These are phyloP conservation scores for Tardiomyces digboiensis DNA, from an alignment of 1,139 yeast genomes.

Conservation along the genomic window DNA sequence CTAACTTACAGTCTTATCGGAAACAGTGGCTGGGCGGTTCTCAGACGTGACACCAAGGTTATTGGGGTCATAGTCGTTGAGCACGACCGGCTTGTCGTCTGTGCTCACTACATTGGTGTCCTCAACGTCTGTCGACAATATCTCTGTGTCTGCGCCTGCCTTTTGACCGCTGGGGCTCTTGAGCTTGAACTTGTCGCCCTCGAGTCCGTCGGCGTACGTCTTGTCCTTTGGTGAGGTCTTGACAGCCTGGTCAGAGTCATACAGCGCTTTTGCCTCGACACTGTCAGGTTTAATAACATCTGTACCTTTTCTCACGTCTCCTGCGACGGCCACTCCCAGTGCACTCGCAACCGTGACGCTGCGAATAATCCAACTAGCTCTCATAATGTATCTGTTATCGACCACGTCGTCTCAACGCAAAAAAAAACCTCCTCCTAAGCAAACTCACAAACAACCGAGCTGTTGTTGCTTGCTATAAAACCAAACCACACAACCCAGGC, in stretches of 20 bases:
- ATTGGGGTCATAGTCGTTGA: slow-evolving; percentile 30
- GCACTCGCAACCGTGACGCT: no score
- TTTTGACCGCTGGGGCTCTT: slow-evolving; percentile 21
- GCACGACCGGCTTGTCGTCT: slow-evolving; percentile 25
- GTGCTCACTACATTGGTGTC: slow-evolving; percentile 14
- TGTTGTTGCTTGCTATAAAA: no score
- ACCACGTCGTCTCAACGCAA: no score
- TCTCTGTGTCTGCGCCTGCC: slow-evolving; percentile 13
- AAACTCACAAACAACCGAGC: no score
- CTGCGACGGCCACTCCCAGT: not conserved
- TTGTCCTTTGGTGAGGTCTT: slow-evolving; percentile 30
- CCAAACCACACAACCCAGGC: no score
- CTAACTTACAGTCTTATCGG: slow-evolving; percentile 1
- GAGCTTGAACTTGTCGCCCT: slow-evolving; percentile 22
- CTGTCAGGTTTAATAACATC: slow-evolving; percentile 16
- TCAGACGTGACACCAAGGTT: slow-evolving; percentile 21
- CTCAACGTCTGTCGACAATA: slow-evolving; percentile 9
- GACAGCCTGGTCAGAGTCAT: slow-evolving; percentile 22
- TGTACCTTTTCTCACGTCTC: not conserved
- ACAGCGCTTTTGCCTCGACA: slow-evolving; percentile 21
- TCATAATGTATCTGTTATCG: no score
- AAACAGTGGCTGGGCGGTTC: not conserved
- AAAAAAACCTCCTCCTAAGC: no score
- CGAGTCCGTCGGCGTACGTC: slow-evolving; percentile 16
- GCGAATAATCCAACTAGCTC: no score